Base-by-base conservation (phyloP, 2,329 filamentous ascomycete genomes). In the Ceratocystis harringtonii region DNA sequence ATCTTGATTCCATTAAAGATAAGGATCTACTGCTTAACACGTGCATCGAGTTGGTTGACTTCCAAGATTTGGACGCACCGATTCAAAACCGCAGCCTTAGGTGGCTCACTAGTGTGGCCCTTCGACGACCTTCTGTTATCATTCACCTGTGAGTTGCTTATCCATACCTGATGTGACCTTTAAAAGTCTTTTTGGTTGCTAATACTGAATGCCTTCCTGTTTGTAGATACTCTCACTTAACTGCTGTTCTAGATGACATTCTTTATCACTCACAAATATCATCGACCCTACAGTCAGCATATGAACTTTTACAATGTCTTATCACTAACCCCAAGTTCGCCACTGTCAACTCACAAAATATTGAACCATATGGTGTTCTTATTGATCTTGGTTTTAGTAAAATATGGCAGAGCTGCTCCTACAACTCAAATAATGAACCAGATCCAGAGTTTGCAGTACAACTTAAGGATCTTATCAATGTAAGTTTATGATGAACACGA, bases 1-100 rank as follows among this genome's bases (percentile, higher is more conserved):
- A 80, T 68, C 70, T 82, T 7, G 72, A 74, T 5, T 68, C 71
- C 5, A 77, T 85, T 70, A 80, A 79, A 64, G 84, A 88, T 68
- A 81, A 82, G 69, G 83, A 87, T 67, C 71, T 88, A 12, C 73
- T 88, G 17, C 76, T 88, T 5, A 84, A 82, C 68, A 82, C 82
- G 2, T 83, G 82, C 0, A 84, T 88, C 65, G 80, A 82, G 70
- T 76, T 88, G 52, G 80, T 88, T 8, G 85, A 88, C 71, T 88
- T 88, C 70, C 80, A 82, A 65, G 81, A 81, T 66, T 75, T 87
- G 6, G 85, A 88, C 66, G 84, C 87, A 65, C 76, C 77, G 1
- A 78, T 84, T 19, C 85, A 88, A 71, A 79, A 80, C 55, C 78
- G 83, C 15, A 81, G 78, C 17, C 74, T 88, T 2, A 71, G 76